phyloP scores from a whole-genome alignment of 2,329 filamentous ascomycete species.

The Aureobasidium sp. region DNA sequence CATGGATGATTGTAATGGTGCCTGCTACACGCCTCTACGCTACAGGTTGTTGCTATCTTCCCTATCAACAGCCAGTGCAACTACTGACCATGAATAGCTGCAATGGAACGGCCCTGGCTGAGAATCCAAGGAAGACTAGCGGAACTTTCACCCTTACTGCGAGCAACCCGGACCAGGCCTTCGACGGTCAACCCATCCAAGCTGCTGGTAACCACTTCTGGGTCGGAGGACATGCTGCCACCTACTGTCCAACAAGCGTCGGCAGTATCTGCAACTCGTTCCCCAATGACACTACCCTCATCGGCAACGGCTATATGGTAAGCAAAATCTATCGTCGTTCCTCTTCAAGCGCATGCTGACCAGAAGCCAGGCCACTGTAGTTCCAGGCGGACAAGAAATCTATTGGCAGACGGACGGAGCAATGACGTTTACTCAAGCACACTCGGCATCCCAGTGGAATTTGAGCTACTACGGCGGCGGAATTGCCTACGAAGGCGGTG shows the following conservation, averaged over 20 bases:
- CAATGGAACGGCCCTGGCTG: neutral
- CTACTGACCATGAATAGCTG: neutral
- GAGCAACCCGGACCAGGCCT: conserved; percentile 11
- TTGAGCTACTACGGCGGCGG: conserved; percentile 12
- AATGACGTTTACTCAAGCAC: conserved; percentile 17
- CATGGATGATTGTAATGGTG: conserved; percentile 8
- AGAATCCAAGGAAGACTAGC: neutral
- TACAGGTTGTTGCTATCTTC: conserved; percentile 7
- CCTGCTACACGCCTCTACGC: conserved; percentile 11
- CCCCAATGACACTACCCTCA: conserved; percentile 11
- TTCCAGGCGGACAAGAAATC: conserved; percentile 18
- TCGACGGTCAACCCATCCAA: conserved; percentile 14
- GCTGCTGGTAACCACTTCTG: conserved; percentile 15
- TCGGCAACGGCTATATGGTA: conserved; percentile 12
- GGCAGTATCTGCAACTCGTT: conserved; percentile 8
- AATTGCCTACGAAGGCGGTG: conserved; percentile 15
- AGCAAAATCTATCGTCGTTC: neutral
- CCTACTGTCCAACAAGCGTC: conserved; percentile 14
- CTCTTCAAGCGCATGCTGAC: neutral
- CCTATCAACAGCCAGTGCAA: neutral
- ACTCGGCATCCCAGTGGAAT: conserved; percentile 13
- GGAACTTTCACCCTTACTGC: conserved; percentile 15
- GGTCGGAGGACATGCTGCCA: conserved; percentile 10
- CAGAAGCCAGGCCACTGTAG: conserved; percentile 12
- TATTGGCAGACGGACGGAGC: conserved; percentile 17